phyloP scores from a whole-genome alignment of 2,329 filamentous ascomycete genomes.

The Penicillium expansum region DNA sequence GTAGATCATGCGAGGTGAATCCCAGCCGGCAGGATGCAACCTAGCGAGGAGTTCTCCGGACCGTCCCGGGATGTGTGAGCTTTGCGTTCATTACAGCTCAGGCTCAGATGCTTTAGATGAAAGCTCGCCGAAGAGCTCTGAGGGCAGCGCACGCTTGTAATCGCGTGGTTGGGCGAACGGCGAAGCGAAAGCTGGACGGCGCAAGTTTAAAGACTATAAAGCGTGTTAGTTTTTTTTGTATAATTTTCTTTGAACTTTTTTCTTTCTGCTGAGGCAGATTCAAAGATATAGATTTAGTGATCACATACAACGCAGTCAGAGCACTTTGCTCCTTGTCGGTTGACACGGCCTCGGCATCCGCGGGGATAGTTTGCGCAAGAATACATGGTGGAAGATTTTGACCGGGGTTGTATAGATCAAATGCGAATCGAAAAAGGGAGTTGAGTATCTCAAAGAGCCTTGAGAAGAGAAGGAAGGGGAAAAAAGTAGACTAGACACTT shows the following conservation, averaged over 20 bases:
- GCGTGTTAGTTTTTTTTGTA: constrained; percentile 5
- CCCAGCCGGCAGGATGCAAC: constrained; percentile 15
- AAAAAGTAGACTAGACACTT: constrained; percentile 10
- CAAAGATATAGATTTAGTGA: not conserved
- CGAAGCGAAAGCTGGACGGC: constrained; percentile 39
- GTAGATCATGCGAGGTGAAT: constrained; percentile 7
- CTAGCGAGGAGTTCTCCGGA: constrained; percentile 9
- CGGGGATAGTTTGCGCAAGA: constrained; percentile 50
- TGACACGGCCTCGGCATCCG: constrained; percentile 48
- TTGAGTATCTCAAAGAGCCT: not conserved
- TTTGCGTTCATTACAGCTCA: constrained; percentile 16
- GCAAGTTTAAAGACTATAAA: constrained; percentile 37
- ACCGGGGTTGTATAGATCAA: not conserved
- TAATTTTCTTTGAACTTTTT: not conserved
- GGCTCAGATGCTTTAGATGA: constrained; percentile 22
- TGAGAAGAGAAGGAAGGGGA: not conserved
- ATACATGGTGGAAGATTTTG: constrained; percentile 39
- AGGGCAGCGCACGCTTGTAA: constrained; percentile 36
- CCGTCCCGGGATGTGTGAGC: constrained; percentile 4
- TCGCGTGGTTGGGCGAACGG: constrained; percentile 43
- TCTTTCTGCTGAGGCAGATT: not conserved
- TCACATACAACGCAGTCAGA: constrained; percentile 45
- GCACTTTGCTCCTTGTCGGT: constrained; percentile 44
- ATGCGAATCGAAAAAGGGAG: not conserved
- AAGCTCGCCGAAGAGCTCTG: constrained; percentile 33